Base-by-base conservation (phyloP, 805 yeast genomes). In the Sugiyamaella valdiviana region DNA sequence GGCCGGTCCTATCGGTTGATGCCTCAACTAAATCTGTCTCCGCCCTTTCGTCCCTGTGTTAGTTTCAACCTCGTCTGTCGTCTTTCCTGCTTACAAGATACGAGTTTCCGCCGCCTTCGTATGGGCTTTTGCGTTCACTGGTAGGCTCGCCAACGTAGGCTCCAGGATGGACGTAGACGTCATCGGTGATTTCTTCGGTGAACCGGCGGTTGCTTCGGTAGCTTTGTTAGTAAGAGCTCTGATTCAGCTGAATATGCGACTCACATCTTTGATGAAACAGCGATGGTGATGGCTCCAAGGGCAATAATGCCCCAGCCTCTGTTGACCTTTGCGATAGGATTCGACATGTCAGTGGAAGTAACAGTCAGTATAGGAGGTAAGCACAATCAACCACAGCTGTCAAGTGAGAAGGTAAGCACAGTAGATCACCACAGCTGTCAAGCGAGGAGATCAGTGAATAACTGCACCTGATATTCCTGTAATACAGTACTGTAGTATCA, bases 51-150 rank as follows among this genome's bases (percentile, higher is more conserved):
- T 12, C 59, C 58, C 56, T 54, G 20, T 16, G 36, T 48, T 39
- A 26, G 40, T n/a, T n/a, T n/a, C 10, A 42, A 17, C 37, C 9
- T 20, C 3, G 15, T 3, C 21, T 23, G 2, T 21, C 10, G 38
- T 9, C 17, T n/a, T 26, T 1, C 22, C 38, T 4, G 42, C 58
- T 36, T 44, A 57, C 68, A 47, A 66, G 41, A 42, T 55, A 60
- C 5, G 69, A 58, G 54, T 59, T 61, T 3, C 70, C 70, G 1
- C 67, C 70, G 3, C 70, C 70, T 44, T 66, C 65, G 52, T 63
- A 66, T 46, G 57, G 57, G 36, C 65, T 60, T 51, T 60, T 63
- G 37, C 70, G 56, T 52, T 58, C 50, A 10, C 53, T 60, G 6
- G 57, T 53, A 4, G 58, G 50, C 39, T 49, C 55, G 23, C 69